Base-by-base conservation (phyloP, 2,329 filamentous ascomycete genomes). In the Fusarium austroafricanum region DNA sequence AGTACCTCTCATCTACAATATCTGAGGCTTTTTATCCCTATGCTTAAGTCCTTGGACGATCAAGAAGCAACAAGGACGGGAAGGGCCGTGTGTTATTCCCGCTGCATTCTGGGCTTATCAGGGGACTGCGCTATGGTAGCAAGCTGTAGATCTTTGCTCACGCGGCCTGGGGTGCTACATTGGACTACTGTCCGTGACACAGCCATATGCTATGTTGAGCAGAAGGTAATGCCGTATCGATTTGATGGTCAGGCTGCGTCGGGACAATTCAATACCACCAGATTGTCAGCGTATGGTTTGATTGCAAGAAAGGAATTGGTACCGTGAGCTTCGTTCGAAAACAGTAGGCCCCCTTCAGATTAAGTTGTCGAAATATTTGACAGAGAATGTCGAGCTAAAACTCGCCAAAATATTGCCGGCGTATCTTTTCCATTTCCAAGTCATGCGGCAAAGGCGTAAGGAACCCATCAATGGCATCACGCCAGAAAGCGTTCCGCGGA, bases 251-350 rank as follows among this genome's bases (percentile, higher is more conserved):
- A 49, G 10, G 11, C 31, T 49, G 9, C 17, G 5, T 4, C 2
- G 8, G 65, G 75, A 53, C 71, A 72, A 14, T 79, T 74, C 63
- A 75, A 80, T 64, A 65, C 65, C 33, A 58, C 21, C 7, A 77
- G 72, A 55, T 69, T 71, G 39, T 62, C 79, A 37, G 82, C 77
- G 14, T 82, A 76, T 71, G 76, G 81, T 53, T 65, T 80, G 57
- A 53, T 84, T 2, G 39, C 42, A 43, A 8, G 11, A 53, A 46
- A 28, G 33, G 20, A 18, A 8, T 44, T 53, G 17, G 2, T 35
- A 15, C 4, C 18, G 5, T 39, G 15, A 31, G 18, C 10, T n/a
- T n/a, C 10, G 37, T 11, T 39, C 8, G 10, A 26, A 29, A 6
- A 12, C n/a, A 10, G 33, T 15, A 18, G 8, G n/a, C 9, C 4